Conservation (phyloP, 2,329 filamentous ascomycete genomes). For the Botrytis fabae region DNA sequence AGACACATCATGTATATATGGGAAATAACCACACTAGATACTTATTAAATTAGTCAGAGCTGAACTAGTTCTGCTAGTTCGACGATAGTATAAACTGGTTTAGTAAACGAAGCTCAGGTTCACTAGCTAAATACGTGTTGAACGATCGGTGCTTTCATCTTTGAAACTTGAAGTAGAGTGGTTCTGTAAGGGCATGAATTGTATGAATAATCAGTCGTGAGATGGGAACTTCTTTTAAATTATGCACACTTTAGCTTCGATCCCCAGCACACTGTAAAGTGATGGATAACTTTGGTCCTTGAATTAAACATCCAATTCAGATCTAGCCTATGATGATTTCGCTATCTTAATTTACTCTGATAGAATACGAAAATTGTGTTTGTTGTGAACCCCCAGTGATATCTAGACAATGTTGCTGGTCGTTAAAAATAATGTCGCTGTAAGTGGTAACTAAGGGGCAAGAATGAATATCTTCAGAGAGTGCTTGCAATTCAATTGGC, state of each 20-base stretch:
- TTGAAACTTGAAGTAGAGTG: background rate
- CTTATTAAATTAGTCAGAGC: background rate
- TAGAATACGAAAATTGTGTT: background rate
- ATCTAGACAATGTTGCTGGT: background rate
- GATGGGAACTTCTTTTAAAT: background rate
- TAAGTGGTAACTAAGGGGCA: background rate
- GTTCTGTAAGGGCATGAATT: too few relatives aligned
- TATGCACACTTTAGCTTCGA: background rate
- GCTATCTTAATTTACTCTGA: accelerated
- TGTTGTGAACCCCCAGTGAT: background rate
- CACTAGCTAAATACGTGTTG: background rate
- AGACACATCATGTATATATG: background rate
- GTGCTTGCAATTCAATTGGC: too few relatives aligned
- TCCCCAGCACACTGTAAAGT: background rate
- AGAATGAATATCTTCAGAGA: background rate
- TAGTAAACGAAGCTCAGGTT: background rate
- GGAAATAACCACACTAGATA: background rate
- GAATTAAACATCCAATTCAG: background rate
- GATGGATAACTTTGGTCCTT: background rate
- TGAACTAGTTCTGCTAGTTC: background rate
- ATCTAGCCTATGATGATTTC: background rate
- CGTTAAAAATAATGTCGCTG: background rate
- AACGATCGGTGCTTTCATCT: background rate
- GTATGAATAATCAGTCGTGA: too few relatives aligned
- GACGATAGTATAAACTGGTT: background rate